phyloP scores from a whole-genome alignment of 176 grass and related monocot genomes.

The Cenchrus fungigraminus region DNA sequence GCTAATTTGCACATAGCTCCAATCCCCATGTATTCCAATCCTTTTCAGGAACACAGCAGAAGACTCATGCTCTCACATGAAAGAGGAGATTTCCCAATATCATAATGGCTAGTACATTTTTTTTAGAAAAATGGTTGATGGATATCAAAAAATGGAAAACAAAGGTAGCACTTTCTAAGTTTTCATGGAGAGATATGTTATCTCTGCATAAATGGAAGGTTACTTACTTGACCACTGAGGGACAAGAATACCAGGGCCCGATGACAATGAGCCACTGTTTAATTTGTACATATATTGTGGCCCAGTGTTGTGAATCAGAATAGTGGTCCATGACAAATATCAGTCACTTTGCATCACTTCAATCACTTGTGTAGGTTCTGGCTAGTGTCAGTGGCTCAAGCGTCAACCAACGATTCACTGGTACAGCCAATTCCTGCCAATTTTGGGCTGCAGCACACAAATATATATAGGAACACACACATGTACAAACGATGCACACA shows the following conservation, averaged over 20 bases:
- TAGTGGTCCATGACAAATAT: constrained; percentile 1
- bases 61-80: neutral
- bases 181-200: neutral
- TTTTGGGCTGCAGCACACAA: neutral
- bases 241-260: neutral
- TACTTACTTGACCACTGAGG: neutral
- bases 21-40: neutral
- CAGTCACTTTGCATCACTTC: neutral
- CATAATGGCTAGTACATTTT: too few relatives aligned
- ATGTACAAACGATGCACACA: neutral
- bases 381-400: neutral
- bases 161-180: neutral
- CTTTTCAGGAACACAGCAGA: neutral
- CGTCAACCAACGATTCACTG: constrained; percentile 17
- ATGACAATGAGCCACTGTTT: neutral
- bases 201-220: neutral
- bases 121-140: neutral
- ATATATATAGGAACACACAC: neutral
- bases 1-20: neutral
- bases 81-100: neutral
- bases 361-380: neutral
- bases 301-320: neutral
- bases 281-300: neutral
- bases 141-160: constrained; percentile 38
- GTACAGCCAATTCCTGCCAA: neutral